Evolutionary conservation across 2,329 filamentous ascomycete genomes (phyloP).

Genomic region (Fusarium verticillioides): DNA sequence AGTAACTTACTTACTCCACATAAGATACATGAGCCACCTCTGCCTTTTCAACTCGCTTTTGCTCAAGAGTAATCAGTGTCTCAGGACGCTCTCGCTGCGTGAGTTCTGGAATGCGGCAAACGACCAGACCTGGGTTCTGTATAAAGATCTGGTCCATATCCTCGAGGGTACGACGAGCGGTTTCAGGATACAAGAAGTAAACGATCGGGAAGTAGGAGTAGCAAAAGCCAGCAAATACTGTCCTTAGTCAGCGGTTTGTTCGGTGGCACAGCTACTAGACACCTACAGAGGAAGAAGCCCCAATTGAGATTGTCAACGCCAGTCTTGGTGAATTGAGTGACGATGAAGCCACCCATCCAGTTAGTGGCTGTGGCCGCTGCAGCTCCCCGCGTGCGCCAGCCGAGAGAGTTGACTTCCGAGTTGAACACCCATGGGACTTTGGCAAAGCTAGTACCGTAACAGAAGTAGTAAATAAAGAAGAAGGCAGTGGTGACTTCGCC

Average conservation of each 20-base stretch:
- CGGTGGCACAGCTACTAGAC: fast-evolving
- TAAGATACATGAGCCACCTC: not conserved
- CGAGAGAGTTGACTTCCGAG: not conserved
- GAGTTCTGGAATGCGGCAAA: not conserved
- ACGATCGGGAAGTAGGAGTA: not conserved
- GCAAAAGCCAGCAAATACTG: not conserved
- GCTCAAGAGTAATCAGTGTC: not conserved
- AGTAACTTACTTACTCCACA: not conserved
- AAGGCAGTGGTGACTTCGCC: not conserved
- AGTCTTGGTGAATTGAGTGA: not conserved
- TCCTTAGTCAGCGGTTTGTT: not conserved
- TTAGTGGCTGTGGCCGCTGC: not conserved
- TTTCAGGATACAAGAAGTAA: not conserved
- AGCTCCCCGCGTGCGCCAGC: not conserved
- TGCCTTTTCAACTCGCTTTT: not conserved
- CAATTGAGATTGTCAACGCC: not conserved
- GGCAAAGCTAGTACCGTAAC: not conserved
- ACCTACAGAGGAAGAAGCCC: not conserved
- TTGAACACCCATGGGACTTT: not conserved
- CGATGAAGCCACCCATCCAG: not conserved
- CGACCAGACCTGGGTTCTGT: not conserved
- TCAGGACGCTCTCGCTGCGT: not conserved
- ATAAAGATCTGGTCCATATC: slow-evolving; percentile 1
- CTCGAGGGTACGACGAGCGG: not conserved
- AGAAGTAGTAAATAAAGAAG: not conserved